Evolutionary conservation across 306 rosid species (phyloP).

Genomic region (Begonia masoniana): DNA sequence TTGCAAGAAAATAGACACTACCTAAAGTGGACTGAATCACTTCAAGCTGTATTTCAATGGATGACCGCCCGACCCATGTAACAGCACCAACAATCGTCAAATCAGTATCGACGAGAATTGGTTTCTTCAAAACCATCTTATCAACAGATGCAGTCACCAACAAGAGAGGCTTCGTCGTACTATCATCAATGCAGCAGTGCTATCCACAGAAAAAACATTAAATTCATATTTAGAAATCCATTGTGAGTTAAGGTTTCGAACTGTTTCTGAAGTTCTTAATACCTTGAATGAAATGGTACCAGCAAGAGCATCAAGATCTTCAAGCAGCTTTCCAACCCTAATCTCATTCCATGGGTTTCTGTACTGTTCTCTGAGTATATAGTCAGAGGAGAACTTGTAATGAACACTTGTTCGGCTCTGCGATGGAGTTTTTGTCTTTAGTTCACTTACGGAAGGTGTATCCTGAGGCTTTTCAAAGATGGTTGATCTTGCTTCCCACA

Average conservation of each 20-base stretch:
- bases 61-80: slow-evolving; percentile 79
- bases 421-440: slow-evolving; percentile 30
- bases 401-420: slow-evolving; percentile 45
- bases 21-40: slow-evolving; percentile 39
- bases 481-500: slow-evolving; percentile 76
- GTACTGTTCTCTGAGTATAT: slow-evolving; percentile 60
- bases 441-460: slow-evolving; percentile 10
- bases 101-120: slow-evolving; percentile 45
- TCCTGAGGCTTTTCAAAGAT: slow-evolving; percentile 22
- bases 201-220: slow-evolving; percentile 9
- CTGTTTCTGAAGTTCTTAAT: background rate
- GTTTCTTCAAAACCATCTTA: slow-evolving; percentile 55
- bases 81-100: slow-evolving; percentile 59
- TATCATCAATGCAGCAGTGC: slow-evolving; percentile 62
- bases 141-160: slow-evolving; percentile 86
- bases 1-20: slow-evolving; percentile 6
- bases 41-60: slow-evolving; percentile 72
- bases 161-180: slow-evolving; percentile 42
- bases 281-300: slow-evolving; percentile 85
- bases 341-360: slow-evolving; percentile 73
- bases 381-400: slow-evolving; percentile 63
- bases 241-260: background rate
- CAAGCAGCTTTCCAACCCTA: slow-evolving; percentile 67
- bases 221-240: background rate
- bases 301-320: slow-evolving; percentile 85